These are phyloP conservation scores for Gypsophila paniculata DNA, from an alignment of 179 eudicot species.

Conservation along the genomic window DNA sequence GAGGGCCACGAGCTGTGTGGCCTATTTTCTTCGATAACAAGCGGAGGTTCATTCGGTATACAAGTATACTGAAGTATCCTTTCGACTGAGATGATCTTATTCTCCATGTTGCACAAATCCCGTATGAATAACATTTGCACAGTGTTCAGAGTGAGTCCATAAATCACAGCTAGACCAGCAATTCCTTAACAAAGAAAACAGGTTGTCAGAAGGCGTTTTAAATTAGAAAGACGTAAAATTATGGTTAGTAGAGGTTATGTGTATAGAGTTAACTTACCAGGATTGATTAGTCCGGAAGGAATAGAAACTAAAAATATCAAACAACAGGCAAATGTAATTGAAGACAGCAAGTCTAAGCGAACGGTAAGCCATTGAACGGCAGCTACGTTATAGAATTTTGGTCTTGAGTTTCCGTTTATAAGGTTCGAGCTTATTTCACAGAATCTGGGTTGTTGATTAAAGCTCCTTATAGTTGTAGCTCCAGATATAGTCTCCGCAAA, in stretches of 20 bases:
- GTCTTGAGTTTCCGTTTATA: conserved; percentile 9
- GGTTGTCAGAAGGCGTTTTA: not conserved
- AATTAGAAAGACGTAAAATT: too few species aligned
- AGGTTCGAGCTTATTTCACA: conserved; percentile 16
- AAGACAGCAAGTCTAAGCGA: conserved; percentile 19
- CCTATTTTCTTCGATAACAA: conserved; percentile 11
- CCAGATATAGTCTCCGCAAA: conserved; percentile 78
- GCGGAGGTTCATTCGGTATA: conserved; percentile 5
- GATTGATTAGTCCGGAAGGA: conserved; percentile 15
- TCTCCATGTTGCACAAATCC: conserved; percentile 16
- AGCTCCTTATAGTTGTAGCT: conserved; percentile 62
- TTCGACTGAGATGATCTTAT: conserved; percentile 13
- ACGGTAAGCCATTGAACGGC: conserved; percentile 16
- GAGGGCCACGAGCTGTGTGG: conserved; percentile 38
- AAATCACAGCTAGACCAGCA: conserved; percentile 16
- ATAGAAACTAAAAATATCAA: conserved; percentile 15
- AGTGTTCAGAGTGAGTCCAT: conserved; percentile 12
- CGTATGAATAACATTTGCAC: conserved; percentile 6
- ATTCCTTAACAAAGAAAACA: not conserved
- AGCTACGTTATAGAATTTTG: conserved; percentile 16
- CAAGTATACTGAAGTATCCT: conserved; percentile 16
- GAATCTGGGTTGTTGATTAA: conserved; percentile 55
- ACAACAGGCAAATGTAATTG: conserved; percentile 14
- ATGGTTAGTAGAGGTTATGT: too few species aligned
- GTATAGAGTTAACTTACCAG: too few species aligned